These are phyloP conservation scores for Paratinospora sagittata DNA, from an alignment of 164 flowering plant species.

Conservation along the genomic window DNA sequence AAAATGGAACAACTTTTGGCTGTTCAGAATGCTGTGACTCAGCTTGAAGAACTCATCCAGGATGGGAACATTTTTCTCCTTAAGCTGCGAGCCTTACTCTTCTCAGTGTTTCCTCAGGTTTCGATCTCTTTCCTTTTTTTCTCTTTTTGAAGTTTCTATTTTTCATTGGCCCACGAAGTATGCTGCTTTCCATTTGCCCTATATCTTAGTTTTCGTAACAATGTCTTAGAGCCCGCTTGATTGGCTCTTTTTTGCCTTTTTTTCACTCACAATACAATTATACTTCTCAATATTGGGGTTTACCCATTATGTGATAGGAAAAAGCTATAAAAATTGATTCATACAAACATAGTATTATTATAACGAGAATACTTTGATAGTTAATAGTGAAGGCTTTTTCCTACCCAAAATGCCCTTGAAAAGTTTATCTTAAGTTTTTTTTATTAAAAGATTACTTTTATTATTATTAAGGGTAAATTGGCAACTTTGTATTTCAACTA, in stretches of 20 bases:
- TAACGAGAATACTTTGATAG: too few relatives aligned
- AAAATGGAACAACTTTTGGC: slow-evolving; percentile 92
- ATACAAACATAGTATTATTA: too few relatives aligned
- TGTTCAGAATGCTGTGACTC: slow-evolving; percentile 76
- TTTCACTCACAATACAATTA: neutral
- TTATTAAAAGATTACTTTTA: too few relatives aligned
- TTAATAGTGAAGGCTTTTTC: too few relatives aligned
- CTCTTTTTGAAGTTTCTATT: neutral
- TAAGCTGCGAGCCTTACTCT: slow-evolving; percentile 65
- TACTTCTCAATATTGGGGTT: too few relatives aligned
- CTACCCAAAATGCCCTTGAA: too few relatives aligned
- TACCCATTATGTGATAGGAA: too few relatives aligned
- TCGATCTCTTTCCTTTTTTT: slow-evolving; percentile 11
- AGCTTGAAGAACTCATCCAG: slow-evolving; percentile 69
- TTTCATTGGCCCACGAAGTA: neutral
- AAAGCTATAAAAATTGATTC: neutral
- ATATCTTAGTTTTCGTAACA: neutral
- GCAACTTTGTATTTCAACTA: too few relatives aligned
- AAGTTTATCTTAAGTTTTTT: too few relatives aligned
- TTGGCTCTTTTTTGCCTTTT: neutral
- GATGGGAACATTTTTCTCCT: slow-evolving; percentile 78
- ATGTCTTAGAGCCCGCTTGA: too few relatives aligned
- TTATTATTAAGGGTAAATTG: too few relatives aligned
- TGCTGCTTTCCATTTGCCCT: neutral
- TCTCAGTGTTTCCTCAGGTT: slow-evolving; percentile 84